Base-by-base conservation (phyloP, 2,329 filamentous ascomycete genomes). In the Bipolaris cookei region DNA sequence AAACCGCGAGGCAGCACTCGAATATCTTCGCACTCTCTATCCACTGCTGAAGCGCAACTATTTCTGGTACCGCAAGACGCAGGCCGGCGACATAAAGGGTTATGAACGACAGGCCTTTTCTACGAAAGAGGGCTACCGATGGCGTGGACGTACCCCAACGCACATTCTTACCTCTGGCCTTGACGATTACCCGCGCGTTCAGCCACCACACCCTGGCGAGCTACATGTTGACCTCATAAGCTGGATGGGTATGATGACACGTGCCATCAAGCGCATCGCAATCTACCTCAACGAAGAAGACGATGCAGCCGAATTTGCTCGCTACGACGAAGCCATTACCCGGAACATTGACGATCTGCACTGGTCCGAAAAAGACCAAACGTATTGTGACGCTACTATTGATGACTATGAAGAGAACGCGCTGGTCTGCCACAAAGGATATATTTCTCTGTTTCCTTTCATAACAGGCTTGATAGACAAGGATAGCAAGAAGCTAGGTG, bases 221-320 rank as follows among this genome's bases (percentile, higher is more conserved):
- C 84, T 99, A 47, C 94, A 99, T 75, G 88, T 96, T 28, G 95
- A 99, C 77, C 83, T 98, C 51, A 90, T 99, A 76, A 91, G 91
- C 50, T 99, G 95, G 95, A 90, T 99, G 79, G 95, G 94, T n/a
- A 86, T 97, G 80, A 96, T 97, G 91, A 89, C 91, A 38, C 88
- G 89, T 63, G 89, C 90, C n/a, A 85, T 99, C 52, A 84, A 87
- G 68, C 90, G 89, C 65, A 90, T 97, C 66, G 91, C 92, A 1
- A 80, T 86, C 43, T 86, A 87, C 23, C 83, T 98, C n/a, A 88
- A 85, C 44, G 85, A 92, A 64, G 78, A 79, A 0, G 92, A 97
- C 32, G 94, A 98, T 65, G 88, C 84, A 0, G 83, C 85, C 20
- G 86, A 90, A 68, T 91, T 94, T 67, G 82, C 81, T 42, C 86